Evolutionary conservation across 805 yeast species (phyloP), one percentile per base, ranked within the genome.

Genomic region (Candida patagonica): DNA sequence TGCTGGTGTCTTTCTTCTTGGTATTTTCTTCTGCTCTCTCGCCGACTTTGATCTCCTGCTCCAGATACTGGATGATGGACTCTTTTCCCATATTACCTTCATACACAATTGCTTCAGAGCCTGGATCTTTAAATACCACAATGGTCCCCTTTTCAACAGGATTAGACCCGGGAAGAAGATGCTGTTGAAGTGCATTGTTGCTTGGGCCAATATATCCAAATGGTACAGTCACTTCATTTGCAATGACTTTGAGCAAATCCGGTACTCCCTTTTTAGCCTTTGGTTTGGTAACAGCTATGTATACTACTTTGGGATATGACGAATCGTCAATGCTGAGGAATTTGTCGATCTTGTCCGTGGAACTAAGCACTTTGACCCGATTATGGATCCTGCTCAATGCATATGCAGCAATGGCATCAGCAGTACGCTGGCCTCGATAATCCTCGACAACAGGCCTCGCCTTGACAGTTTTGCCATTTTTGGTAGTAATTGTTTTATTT

Each of bases 341-440:
- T 26, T 39, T 30, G 39, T 51, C 50, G 16, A 50, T 37, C 23
- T 44, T 42, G 19, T 47, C 48, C 10, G 36, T 33, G 17, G 36
- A 48, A 26, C 12, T 31, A 8, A 58, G 39, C 7, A 54, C 25
- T 10, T 54, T 51, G 2, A 55, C 61, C 38, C 51, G 51, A 43
- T 57, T 56, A 6, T 54, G 50, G 32, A 58, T 45, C 42, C 53
- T 49, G 32, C 43, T 20, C 20, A 52, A 35, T 8, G 55, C 59
- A 37, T 43, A 57, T 42, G 47, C 44, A 37, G 51, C 47, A 29
- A 60, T 43, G 16, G 53, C 44, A 21, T 46, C 41, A 26, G 52
- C 51, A 16, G 47, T 49, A 27, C 64, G 57, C 12, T 45, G 46
- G 19, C 63, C 62, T 20, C 27, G 37, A 47, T 58, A 60, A 41